Evolutionary conservation across 768 basidiomycete species (phyloP), one percentile per base, ranked within the genome.

Genomic region (Amylocystis lapponica): DNA sequence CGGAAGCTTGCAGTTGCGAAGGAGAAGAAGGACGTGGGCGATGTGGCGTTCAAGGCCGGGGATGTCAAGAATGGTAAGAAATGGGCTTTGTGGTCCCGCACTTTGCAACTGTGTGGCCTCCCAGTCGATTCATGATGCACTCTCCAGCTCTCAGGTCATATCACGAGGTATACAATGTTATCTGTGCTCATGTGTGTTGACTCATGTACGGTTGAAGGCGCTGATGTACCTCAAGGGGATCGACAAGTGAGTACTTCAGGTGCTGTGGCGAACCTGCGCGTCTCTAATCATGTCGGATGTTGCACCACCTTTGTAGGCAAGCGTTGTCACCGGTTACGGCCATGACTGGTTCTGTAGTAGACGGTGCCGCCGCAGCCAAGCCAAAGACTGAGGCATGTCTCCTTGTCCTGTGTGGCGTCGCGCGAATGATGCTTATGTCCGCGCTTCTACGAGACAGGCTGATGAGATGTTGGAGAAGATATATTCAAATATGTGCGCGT

Each of bases 401-500:
- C 41, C 14, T 32, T 11, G 27, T 34, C 13, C n/a, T 26, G 12
- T 37, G 31, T 31, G 19, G 26, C 26, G 29, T 36, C 26, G 22
- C 16, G 7, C 32, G 1, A 17, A 7, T n/a, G 13, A 22, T 14
- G 5, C 37, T 34, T 26, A 37, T 39, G 20, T 27, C n/a, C n/a
- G n/a, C 6, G 10, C 30, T 23, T 37, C 21, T 36, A 14, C 13
- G 36, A 19, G 13, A 10, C 12, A 91, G 88, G 72, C 79, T 16
- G 89, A 91, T 58, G 68, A 79, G 9, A 70, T 89, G 29, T 61
- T 87, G 16, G 86, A 86, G 63, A 91, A 85, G 66, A 78, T 90
- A 35, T 86, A 91, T 49, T 77, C 85, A 3, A 92, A 92, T 44
- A 85, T 87, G 83, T 78, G 82, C 3, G 86, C 86, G 5, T 88